These are phyloP conservation scores for Blastobotrys muscicola DNA, from an alignment of 805 yeast genomes.

Conservation along the genomic window DNA sequence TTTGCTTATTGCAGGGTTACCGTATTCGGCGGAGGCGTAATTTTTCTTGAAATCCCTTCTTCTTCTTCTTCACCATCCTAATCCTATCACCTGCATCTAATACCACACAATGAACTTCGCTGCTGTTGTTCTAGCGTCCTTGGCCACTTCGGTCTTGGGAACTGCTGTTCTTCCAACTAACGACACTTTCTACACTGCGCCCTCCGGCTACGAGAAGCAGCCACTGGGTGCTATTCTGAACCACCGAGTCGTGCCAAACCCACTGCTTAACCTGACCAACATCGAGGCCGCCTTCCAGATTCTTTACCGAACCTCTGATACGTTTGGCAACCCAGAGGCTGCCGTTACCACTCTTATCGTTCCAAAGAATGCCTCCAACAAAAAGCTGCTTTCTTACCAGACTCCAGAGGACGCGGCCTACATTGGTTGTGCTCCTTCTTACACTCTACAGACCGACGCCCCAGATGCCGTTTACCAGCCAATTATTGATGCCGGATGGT, in stretches of 20 bases:
- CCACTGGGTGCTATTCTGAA: conserved; percentile 2
- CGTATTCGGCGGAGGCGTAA: no score
- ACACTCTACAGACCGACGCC: conserved; percentile 10
- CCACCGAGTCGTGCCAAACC: not conserved
- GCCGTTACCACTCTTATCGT: conserved; percentile 21
- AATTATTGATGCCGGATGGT: conserved; percentile 14
- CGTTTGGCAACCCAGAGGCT: conserved; percentile 20
- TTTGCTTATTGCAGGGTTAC: no score
- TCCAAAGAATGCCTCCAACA: conserved; percentile 9
- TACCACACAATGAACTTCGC: no score
- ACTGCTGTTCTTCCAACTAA: conserved; percentile 2
- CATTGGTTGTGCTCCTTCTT: conserved; percentile 21
- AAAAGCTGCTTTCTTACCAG: conserved; percentile 18
- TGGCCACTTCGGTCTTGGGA: no score
- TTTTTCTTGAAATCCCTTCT: no score
- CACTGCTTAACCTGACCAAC: conserved; percentile 1
- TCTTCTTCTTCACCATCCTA: no score
- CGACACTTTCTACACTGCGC: conserved; percentile 7
- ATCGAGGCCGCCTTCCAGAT: conserved; percentile 18
- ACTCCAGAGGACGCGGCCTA: conserved; percentile 18
- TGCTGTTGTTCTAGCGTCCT: no score
- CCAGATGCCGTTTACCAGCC: conserved; percentile 8
- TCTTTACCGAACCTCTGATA: conserved; percentile 19
- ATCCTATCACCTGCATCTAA: no score
- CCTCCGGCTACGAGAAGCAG: conserved; percentile 2